Evolutionary conservation across 495 filamentous ascomycete genomes (phyloP).

Genomic region (Chlorociboria aeruginascens): DNA sequence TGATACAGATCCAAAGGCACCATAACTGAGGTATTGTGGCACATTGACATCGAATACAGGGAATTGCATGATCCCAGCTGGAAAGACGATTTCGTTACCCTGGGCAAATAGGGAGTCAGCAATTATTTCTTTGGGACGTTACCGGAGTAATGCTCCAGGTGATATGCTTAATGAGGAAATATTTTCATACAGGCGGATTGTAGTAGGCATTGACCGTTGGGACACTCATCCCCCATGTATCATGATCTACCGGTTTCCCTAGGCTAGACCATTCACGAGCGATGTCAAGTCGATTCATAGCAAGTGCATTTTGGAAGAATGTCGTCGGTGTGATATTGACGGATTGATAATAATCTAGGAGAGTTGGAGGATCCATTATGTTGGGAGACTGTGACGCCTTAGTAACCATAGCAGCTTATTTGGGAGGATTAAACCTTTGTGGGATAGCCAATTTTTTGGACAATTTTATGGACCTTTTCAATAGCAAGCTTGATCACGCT

Average conservation of each 20-base stretch:
- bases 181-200: slow-evolving; percentile 30
- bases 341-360: slow-evolving; percentile 45
- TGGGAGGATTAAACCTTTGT: slow-evolving; percentile 26
- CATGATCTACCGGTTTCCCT: slow-evolving; percentile 47
- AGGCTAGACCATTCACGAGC: slow-evolving; percentile 42
- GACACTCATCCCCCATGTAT: slow-evolving; percentile 52
- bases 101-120: not conserved
- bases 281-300: slow-evolving; percentile 34
- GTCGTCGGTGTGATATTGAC: slow-evolving; percentile 38
- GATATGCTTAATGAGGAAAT: too few relatives aligned
- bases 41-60: slow-evolving; percentile 51
- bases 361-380: slow-evolving; percentile 42
- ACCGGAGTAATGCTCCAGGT: too few relatives aligned
- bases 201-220: slow-evolving; percentile 56
- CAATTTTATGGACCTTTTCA: slow-evolving; percentile 58
- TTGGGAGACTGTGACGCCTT: slow-evolving; percentile 34
- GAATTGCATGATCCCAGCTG: slow-evolving; percentile 61
- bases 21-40: slow-evolving; percentile 56
- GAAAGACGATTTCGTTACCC: slow-evolving; percentile 40
- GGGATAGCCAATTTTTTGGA: slow-evolving; percentile 65
- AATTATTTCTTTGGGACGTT: not conserved
- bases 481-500: slow-evolving; percentile 49
- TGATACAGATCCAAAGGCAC: slow-evolving; percentile 57
- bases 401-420: not conserved
- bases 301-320: slow-evolving; percentile 50